Conservation (phyloP, 441 rosid genomes). For the Eruca vesicaria region DNA sequence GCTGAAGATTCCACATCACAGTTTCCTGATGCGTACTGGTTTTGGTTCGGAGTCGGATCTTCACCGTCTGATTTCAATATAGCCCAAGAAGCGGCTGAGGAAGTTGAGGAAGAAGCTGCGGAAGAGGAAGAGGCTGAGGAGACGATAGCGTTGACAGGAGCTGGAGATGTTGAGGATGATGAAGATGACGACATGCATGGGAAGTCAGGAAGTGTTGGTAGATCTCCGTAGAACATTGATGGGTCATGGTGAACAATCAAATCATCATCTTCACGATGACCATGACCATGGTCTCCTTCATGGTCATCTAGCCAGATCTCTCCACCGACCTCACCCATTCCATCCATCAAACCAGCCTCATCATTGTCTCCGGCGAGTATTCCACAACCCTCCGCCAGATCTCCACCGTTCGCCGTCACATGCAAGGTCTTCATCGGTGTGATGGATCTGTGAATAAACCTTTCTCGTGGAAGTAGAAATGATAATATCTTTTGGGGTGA, state of each 20-base stretch:
- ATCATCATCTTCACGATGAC: slow-evolving; percentile 43
- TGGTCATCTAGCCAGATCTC: slow-evolving; percentile 64
- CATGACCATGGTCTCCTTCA: slow-evolving; percentile 28
- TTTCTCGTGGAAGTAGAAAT: neutral
- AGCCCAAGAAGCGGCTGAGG: slow-evolving; percentile 74
- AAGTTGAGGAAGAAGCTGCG: slow-evolving; percentile 56
- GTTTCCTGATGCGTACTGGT: slow-evolving; percentile 29
- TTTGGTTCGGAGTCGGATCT: slow-evolving; percentile 32
- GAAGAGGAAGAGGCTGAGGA: slow-evolving; percentile 66
- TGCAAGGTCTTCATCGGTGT: slow-evolving; percentile 46
- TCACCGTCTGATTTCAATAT: slow-evolving; percentile 58
- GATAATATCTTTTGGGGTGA: slow-evolving; percentile 28
- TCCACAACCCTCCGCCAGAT: slow-evolving; percentile 35
- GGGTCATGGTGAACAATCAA: slow-evolving; percentile 53
- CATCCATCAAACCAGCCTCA: slow-evolving; percentile 35
- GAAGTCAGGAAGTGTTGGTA: slow-evolving; percentile 75
- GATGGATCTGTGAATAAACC: slow-evolving; percentile 9
- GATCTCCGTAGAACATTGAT: slow-evolving; percentile 65
- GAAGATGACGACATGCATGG: slow-evolving; percentile 97
- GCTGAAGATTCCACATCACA: slow-evolving; percentile 40
- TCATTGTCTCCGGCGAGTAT: slow-evolving; percentile 23
- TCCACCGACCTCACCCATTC: slow-evolving; percentile 39
- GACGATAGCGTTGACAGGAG: slow-evolving; percentile 54
- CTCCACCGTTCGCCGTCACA: slow-evolving; percentile 39
- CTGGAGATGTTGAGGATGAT: slow-evolving; percentile 79